Percentiles rank a stretch among this genome's conserved stretches.
Evolutionary conservation across 2,329 filamentous ascomycete species (phyloP).

Genomic region (Verticillium klebahnii): DNA sequence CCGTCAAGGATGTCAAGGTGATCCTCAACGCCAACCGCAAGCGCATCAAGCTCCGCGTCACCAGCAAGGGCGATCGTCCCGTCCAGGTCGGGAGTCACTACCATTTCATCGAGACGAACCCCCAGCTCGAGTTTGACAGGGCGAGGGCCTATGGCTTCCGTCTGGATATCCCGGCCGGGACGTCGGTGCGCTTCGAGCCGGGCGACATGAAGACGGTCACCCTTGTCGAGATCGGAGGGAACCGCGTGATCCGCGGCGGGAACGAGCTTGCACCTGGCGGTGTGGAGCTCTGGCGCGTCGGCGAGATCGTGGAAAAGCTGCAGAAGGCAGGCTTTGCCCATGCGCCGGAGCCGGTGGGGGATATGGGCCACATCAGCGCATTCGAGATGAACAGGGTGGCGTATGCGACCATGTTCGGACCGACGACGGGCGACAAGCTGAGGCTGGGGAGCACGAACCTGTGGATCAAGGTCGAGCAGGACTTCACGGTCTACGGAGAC

Average conservation of each 20-base stretch:
- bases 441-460: conserved; percentile 78
- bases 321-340: conserved; percentile 76
- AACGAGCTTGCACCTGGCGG: conserved; percentile 72
- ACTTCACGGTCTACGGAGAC: conserved; percentile 80
- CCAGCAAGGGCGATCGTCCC: conserved; percentile 82
- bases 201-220: conserved; percentile 88
- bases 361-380: conserved; percentile 50
- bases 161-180: conserved; percentile 86
- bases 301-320: conserved; percentile 63
- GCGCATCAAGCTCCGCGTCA: conserved; percentile 71
- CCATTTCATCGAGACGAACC: conserved; percentile 94
- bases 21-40: conserved; percentile 69
- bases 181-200: conserved; percentile 89
- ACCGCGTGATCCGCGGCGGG: conserved; percentile 75
- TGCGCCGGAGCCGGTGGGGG: conserved; percentile 57
- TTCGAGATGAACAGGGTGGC: conserved; percentile 71
- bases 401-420: conserved; percentile 88
- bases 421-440: conserved; percentile 83
- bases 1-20: conserved; percentile 59
- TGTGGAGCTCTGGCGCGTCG: conserved; percentile 59
- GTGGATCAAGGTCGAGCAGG: conserved; percentile 86
- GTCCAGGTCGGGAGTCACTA: conserved; percentile 95
- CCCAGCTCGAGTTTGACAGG: conserved; percentile 83
- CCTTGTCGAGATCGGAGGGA: conserved; percentile 81
- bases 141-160: conserved; percentile 76